These are phyloP conservation scores for Prunus kanzakura DNA, from an alignment of 306 rosid genomes.

Conservation along the genomic window DNA sequence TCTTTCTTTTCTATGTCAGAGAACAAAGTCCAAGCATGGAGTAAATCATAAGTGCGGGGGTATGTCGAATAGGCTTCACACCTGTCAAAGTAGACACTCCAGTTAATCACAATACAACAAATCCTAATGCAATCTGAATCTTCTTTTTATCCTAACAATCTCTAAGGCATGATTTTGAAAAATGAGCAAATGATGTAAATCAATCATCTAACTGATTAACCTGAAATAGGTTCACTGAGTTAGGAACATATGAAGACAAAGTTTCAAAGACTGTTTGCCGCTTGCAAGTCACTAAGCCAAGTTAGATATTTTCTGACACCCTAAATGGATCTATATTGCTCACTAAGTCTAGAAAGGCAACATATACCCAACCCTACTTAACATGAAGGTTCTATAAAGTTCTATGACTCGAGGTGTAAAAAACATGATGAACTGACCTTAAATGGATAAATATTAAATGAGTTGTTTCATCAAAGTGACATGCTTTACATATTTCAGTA, in stretches of 20 bases:
- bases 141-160: not conserved
- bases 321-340: not conserved
- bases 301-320: not conserved
- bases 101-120: constrained; percentile 12
- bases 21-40: constrained; percentile 79
- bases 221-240: not conserved
- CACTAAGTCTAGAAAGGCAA: not conserved
- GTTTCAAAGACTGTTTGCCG: not conserved
- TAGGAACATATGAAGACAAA: constrained; percentile 9
- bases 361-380: not conserved
- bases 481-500: not conserved
- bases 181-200: not conserved
- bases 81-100: constrained; percentile 39
- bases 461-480: not conserved
- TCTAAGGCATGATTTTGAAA: not conserved
- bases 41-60: constrained; percentile 88
- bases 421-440: not conserved
- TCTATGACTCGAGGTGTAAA: not conserved
- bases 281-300: not conserved
- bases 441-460: not conserved
- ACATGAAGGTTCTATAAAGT: not conserved
- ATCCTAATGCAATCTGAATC: constrained; percentile 13
- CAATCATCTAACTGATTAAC: not conserved
- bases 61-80: constrained; percentile 93
- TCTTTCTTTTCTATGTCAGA: constrained; percentile 72